Evolutionary conservation across 192 early-diverging fungal genomes (phyloP).

Genomic region (Gonapodya sp.): DNA sequence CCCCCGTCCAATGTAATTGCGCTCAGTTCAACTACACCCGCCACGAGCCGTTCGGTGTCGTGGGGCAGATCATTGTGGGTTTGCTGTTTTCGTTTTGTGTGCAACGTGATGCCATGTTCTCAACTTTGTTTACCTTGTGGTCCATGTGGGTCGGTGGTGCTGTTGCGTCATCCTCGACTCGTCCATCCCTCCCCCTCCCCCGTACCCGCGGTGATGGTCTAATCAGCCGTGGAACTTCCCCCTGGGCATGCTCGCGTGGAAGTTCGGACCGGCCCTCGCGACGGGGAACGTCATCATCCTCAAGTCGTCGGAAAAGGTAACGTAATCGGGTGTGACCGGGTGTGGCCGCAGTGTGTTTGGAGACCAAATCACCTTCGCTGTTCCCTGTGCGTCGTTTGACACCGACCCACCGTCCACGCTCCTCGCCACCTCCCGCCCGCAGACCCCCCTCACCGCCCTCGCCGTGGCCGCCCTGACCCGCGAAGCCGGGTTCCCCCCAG

Average conservation of each 20-base stretch:
- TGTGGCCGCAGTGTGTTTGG: neutral
- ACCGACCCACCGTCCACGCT: neutral
- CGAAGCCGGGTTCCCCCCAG: constrained; percentile 29
- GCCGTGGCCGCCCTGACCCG: constrained; percentile 35
- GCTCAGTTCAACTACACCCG: constrained; percentile 18
- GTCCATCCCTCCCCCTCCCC: neutral
- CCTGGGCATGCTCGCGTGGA: constrained; percentile 26
- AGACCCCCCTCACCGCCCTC: constrained; percentile 47
- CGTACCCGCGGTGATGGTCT: neutral
- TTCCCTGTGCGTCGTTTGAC: no score
- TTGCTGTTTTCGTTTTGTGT: no score
- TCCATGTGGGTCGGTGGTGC: neutral
- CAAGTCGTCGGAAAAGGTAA: constrained; percentile 26
- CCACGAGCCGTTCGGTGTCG: constrained; percentile 27
- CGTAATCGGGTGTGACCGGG: no score
- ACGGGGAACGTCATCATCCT: constrained; percentile 25
- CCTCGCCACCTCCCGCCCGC: constrained; percentile 23
- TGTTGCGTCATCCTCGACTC: neutral
- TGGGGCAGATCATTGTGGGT: constrained; percentile 28
- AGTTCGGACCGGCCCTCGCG: constrained; percentile 26
- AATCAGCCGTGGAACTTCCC: constrained; percentile 7
- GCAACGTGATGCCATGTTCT: no score
- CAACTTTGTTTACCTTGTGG: constrained; percentile 5
- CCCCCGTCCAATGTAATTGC: no score
- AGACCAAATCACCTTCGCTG: neutral